These are phyloP conservation scores for Phyllosticta citribraziliensis DNA, from an alignment of 2,329 filamentous ascomycete species.

Conservation along the genomic window DNA sequence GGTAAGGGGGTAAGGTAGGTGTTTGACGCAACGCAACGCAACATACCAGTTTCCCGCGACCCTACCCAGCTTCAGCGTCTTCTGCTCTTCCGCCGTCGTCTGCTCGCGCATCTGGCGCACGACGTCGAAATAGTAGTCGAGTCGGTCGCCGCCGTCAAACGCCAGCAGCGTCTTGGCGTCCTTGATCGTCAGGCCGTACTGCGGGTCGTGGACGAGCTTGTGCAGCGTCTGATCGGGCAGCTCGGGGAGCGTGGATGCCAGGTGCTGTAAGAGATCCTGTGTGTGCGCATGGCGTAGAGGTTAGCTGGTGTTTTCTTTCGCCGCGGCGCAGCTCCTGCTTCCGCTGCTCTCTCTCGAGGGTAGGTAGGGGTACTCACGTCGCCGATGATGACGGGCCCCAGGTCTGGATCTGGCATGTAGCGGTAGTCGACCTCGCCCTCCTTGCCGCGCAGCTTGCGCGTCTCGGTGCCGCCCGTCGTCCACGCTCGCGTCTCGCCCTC, in stretches of 20 bases:
- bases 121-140: conserved; percentile 72
- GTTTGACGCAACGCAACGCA: no score
- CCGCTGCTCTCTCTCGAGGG: no score
- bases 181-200: conserved; percentile 64
- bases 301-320: conserved; percentile 9
- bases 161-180: conserved; percentile 74
- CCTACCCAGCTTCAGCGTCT: conserved; percentile 28
- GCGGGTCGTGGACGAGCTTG: conserved; percentile 43
- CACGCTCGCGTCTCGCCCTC: conserved; percentile 87
- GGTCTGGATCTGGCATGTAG: conserved; percentile 95
- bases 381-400: conserved; percentile 69
- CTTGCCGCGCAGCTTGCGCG: conserved; percentile 74
- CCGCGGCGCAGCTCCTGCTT: background rate
- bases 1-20: no score
- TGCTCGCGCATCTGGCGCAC: conserved; percentile 28
- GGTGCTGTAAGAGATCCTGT: conserved; percentile 53
- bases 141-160: conserved; percentile 65
- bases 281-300: no score
- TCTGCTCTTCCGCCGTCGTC: conserved; percentile 22
- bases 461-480: conserved; percentile 76
- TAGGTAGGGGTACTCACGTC: conserved; percentile 21
- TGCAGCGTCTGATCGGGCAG: conserved; percentile 62
- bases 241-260: conserved; percentile 55
- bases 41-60: conserved; percentile 47
- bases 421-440: conserved; percentile 96